A percentile compares a stretch with the other conserved stretches of the same genome.
Evolutionary conservation across 306 rosid species (phyloP).

Genomic region (Cyamopsis tetragonoloba): DNA sequence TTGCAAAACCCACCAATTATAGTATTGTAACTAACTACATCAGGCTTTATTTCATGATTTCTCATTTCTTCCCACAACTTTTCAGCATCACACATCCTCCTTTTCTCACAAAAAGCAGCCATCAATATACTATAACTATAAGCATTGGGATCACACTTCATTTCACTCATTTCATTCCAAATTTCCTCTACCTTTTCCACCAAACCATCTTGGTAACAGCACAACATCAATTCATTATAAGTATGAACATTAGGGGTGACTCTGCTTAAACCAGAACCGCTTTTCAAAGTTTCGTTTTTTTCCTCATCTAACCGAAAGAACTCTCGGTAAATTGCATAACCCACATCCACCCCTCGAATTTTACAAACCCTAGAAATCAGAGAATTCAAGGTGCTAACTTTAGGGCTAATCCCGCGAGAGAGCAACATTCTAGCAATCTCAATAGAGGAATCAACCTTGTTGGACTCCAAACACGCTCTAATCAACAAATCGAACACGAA

Average conservation of each 20-base stretch:
- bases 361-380: slow-evolving; percentile 51
- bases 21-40: slow-evolving; percentile 60
- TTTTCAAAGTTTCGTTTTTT: slow-evolving; percentile 16
- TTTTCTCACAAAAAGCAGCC: slow-evolving; percentile 61
- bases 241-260: slow-evolving; percentile 58
- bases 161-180: slow-evolving; percentile 53
- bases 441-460: slow-evolving; percentile 43
- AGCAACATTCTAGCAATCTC: slow-evolving; percentile 56
- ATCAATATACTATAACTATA: slow-evolving; percentile 59
- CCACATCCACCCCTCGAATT: slow-evolving; percentile 43
- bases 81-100: slow-evolving; percentile 45
- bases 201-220: slow-evolving; percentile 54
- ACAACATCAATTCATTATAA: slow-evolving; percentile 60
- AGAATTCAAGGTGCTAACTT: slow-evolving; percentile 55
- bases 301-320: slow-evolving; percentile 44
- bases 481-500: slow-evolving; percentile 73
- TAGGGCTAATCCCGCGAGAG: slow-evolving; percentile 60
- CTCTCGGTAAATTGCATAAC: slow-evolving; percentile 53
- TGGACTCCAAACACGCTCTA: slow-evolving; percentile 57
- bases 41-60: slow-evolving; percentile 44
- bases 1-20: slow-evolving; percentile 79
- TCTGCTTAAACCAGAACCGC: slow-evolving; percentile 31
- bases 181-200: slow-evolving; percentile 45
- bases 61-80: slow-evolving; percentile 64
- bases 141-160: slow-evolving; percentile 43